A percentile compares a stretch with the other conserved stretches of the same genome.
phyloP scores from a whole-genome alignment of 371 early-diverging fungal genomes.

The Mucor sp. region DNA sequence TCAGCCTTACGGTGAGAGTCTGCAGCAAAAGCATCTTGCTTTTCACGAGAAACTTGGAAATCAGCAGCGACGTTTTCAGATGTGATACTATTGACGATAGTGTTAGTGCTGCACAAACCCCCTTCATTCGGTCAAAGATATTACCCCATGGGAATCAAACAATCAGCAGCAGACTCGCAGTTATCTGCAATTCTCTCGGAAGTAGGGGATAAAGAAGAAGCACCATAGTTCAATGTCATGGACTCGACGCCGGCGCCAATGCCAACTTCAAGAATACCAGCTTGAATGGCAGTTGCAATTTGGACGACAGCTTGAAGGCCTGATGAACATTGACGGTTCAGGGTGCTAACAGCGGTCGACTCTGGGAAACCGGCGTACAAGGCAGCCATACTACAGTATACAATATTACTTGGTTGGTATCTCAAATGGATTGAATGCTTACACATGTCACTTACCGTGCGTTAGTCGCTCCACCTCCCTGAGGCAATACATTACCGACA shows the following conservation, averaged over 20 bases:
- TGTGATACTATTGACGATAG: slow-evolving; percentile 62
- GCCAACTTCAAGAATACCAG: slow-evolving; percentile 93
- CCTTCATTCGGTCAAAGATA: slow-evolving; percentile 6
- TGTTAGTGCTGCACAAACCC: background rate
- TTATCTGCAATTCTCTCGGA: slow-evolving; percentile 74
- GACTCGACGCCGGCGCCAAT: slow-evolving; percentile 98
- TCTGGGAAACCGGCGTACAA: slow-evolving; percentile 94
- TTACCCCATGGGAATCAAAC: slow-evolving; percentile 85
- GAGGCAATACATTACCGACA: slow-evolving; percentile 93
- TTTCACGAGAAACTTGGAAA: slow-evolving; percentile 78
- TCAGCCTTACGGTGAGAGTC: slow-evolving; percentile 80
- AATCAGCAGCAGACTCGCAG: slow-evolving; percentile 75
- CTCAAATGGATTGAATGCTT: background rate
- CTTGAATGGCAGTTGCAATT: slow-evolving; percentile 89
- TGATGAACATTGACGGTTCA: slow-evolving; percentile 97
- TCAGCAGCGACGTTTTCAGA: slow-evolving; percentile 96
- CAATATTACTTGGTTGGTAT: background rate
- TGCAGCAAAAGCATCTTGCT: slow-evolving; percentile 92
- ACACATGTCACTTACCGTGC: slow-evolving; percentile 37
- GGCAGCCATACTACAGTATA: slow-evolving; percentile 81
- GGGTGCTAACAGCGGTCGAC: slow-evolving; percentile 78
- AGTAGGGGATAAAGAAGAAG: slow-evolving; percentile 73
- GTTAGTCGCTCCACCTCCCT: slow-evolving; percentile 89
- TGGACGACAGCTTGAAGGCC: slow-evolving; percentile 94
- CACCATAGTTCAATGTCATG: slow-evolving; percentile 96